Evolutionary conservation across 805 yeast species (phyloP).

Genomic region (Metschnikowia orientalis): DNA sequence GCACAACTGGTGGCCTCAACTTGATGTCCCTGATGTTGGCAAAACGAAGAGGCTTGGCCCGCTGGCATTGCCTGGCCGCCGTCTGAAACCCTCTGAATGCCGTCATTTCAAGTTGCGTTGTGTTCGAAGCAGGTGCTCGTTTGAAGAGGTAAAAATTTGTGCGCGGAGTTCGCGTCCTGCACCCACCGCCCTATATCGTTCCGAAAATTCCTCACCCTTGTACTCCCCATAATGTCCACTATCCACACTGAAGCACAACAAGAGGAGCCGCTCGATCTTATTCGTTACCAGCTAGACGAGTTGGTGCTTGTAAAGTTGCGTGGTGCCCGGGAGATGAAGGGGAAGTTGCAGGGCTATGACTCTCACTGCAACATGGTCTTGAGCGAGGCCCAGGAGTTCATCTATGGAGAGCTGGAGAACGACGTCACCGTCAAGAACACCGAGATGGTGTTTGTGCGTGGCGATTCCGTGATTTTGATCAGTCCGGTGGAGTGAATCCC

Average conservation of each 20-base stretch:
- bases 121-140: background rate
- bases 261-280: slow-evolving; percentile 83
- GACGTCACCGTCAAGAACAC: slow-evolving; percentile 51
- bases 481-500: slow-evolving; percentile 39
- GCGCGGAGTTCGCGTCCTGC: background rate
- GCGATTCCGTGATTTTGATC: slow-evolving; percentile 91
- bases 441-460: slow-evolving; percentile 93
- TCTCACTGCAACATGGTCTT: slow-evolving; percentile 95
- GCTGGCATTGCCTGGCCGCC: slow-evolving; percentile 9
- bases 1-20: slow-evolving; percentile 80
- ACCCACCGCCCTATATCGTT: background rate
- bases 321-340: slow-evolving; percentile 90
- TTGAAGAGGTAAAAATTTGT: background rate
- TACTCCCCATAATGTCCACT: slow-evolving; percentile 25
- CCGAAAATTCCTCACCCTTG: background rate
- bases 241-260: slow-evolving; percentile 31
- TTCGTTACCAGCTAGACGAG: slow-evolving; percentile 84
- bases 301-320: slow-evolving; percentile 81
- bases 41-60: slow-evolving; percentile 20
- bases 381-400: slow-evolving; percentile 86
- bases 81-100: slow-evolving; percentile 11
- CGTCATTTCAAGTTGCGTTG: background rate
- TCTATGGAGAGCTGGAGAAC: slow-evolving; percentile 49
- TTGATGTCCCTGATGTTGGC: slow-evolving; percentile 36
- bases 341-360: slow-evolving; percentile 89